Conservation (phyloP, 257 asterid genomes). For the Rauvolfia tetraphylla region DNA sequence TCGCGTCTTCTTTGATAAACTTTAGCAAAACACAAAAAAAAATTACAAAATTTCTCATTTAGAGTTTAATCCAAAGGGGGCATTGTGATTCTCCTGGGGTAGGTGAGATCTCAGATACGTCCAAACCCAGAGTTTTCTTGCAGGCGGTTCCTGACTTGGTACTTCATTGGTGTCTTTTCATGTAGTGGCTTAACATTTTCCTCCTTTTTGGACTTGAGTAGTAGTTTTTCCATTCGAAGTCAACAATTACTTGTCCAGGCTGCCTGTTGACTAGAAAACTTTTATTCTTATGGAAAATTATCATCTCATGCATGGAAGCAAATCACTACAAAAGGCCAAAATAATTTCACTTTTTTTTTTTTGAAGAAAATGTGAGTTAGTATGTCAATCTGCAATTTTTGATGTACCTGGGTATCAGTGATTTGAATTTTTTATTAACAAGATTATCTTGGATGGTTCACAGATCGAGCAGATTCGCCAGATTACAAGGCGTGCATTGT, state of each 20-base stretch:
- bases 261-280: background rate
- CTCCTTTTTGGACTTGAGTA: background rate
- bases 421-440: background rate
- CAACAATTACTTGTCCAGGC: background rate
- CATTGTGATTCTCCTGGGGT: background rate
- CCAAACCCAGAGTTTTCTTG: background rate
- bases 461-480: slow-evolving; percentile 56
- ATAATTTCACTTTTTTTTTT: background rate
- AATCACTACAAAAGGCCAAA: background rate
- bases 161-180: background rate
- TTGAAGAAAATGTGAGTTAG: background rate
- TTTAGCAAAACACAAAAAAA: no score
- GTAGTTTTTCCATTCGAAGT: background rate
- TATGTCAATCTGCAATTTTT: background rate
- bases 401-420: background rate
- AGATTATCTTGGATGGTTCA: background rate
- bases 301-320: slow-evolving; percentile 4
- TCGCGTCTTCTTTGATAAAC: no score
- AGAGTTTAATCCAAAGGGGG: no score
- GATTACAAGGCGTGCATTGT: slow-evolving; percentile 41
- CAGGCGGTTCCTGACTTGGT: slow-evolving; percentile 1
- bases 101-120: background rate
- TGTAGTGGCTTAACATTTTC: background rate
- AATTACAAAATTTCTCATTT: no score
- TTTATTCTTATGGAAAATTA: background rate